Conservation (phyloP, 768 basidiomycete genomes). For the Suillus variegatus region DNA sequence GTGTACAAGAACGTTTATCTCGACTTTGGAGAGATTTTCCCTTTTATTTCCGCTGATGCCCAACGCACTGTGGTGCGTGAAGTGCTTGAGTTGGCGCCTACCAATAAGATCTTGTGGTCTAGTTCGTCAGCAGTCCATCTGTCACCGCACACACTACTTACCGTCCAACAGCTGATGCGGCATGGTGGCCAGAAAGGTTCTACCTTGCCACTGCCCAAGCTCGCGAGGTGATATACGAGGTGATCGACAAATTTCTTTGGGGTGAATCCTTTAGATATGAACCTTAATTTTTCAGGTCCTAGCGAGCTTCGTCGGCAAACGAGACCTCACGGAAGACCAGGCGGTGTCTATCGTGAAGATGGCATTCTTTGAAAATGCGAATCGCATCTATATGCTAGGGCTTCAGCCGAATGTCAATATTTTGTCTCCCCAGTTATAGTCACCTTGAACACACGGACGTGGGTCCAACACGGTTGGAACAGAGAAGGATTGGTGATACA, state of each 20-base stretch:
- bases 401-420: conserved; percentile 35
- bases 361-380: conserved; percentile 68
- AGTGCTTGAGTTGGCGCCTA: conserved; percentile 70
- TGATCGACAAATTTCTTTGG: conserved; percentile 25
- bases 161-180: conserved; percentile 51
- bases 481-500: neutral
- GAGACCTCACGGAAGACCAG: conserved; percentile 55
- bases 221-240: conserved; percentile 60
- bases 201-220: conserved; percentile 70
- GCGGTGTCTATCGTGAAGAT: conserved; percentile 56
- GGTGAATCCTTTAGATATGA: neutral
- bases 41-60: conserved; percentile 61
- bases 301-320: conserved; percentile 43
- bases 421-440: neutral
- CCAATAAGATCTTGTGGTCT: conserved; percentile 81
- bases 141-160: conserved; percentile 5
- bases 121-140: conserved; percentile 43
- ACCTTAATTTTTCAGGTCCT: conserved; percentile 51
- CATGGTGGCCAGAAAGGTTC: conserved; percentile 78
- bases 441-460: neutral
- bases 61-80: conserved; percentile 62
- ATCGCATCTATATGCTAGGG: conserved; percentile 59
- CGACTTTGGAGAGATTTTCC: conserved; percentile 82
- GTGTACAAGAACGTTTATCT: conserved; percentile 75
- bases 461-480: neutral